Base-by-base conservation (phyloP, 495 filamentous ascomycete genomes). In the Collariella sp. region DNA sequence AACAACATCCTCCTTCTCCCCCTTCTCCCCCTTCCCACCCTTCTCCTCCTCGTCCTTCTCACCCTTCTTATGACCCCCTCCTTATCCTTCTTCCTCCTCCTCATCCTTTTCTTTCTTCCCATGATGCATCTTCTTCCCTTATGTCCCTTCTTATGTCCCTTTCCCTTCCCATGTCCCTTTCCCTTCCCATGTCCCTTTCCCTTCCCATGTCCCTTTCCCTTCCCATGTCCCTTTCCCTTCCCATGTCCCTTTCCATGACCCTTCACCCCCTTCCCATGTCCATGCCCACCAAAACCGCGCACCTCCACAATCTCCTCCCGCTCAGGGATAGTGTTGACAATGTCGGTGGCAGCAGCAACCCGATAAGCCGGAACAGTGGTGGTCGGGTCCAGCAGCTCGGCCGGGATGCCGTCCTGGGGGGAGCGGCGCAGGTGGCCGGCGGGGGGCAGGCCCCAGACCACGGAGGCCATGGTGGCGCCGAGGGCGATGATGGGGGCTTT, bases 401-500 rank as follows among this genome's bases (percentile, higher is more conserved):
- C n/a, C n/a, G n/a, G n/a, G n/a, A n/a, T n/a, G n/a, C 38, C 9
- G 22, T 47, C 35, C 18, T 44, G 22, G 31, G 26, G 15, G 20
- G 7, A 1, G 7, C 48, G 38, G 0, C 16, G 26, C n/a, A n/a
- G 48, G 16, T 10, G 1, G 38, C n/a, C 9, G 1, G 7, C 9
- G 3, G n/a, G 20, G 43, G 48, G 55, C 20, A 50, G 12, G 16
- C 36, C 48, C 23, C n/a, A 41, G 2, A 13, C 38, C 9, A 44
- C 23, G 3, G 24, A 41, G 26, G 52, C 55, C 23, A 59, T 19
- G 31, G 60, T 56, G 34, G 60, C 46, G 18, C 53, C 51, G 47
- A 61, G 34, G 52, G 49, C 58, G 34, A 61, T 36, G 35, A 57
- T 31, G 13, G 55, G 55, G 22, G 57, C 56, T 52, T 62, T 65